Percentiles rank a stretch among this genome's conserved stretches.
Evolutionary conservation across 2,329 filamentous ascomycete species (phyloP).

Genomic region (Scedosporium minutisporum): DNA sequence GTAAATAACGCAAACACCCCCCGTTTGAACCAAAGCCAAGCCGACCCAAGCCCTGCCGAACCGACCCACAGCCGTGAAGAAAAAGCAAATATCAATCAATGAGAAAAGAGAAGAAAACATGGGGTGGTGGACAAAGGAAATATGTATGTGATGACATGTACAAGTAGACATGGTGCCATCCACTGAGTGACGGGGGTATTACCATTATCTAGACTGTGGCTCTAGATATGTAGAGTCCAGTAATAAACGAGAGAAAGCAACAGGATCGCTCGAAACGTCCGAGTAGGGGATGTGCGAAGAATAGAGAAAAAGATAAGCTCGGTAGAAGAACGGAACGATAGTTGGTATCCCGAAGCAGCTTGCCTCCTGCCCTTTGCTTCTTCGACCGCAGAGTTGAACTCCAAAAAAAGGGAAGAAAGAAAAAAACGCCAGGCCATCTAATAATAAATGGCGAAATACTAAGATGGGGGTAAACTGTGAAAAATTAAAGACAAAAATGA

Average conservation of each 20-base stretch:
- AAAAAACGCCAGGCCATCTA: too few relatives aligned
- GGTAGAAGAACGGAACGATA: too few relatives aligned
- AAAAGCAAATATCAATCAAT: neutral
- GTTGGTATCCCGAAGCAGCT: too few relatives aligned
- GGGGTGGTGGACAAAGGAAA: neutral
- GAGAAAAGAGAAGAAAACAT: neutral
- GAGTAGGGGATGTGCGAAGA: too few relatives aligned
- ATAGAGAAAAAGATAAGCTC: too few relatives aligned
- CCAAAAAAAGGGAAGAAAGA: too few relatives aligned
- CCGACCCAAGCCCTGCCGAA: neutral
- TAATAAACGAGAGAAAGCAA: slow-evolving; percentile 4
- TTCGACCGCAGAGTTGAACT: too few relatives aligned
- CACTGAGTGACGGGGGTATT: slow-evolving; percentile 3
- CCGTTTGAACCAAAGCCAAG: neutral
- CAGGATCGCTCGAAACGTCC: neutral
- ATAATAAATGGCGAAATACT: too few relatives aligned
- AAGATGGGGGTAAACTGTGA: neutral
- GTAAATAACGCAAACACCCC: neutral
- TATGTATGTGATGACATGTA: slow-evolving; percentile 1
- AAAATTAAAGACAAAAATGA: neutral
- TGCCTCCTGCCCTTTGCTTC: too few relatives aligned
- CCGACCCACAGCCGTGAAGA: neutral
- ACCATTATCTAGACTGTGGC: slow-evolving; percentile 5
- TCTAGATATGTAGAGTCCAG: slow-evolving; percentile 1
- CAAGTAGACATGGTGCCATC: neutral